Conservation (phyloP, 208 protist species). For the Porcisia deanei region DNA sequence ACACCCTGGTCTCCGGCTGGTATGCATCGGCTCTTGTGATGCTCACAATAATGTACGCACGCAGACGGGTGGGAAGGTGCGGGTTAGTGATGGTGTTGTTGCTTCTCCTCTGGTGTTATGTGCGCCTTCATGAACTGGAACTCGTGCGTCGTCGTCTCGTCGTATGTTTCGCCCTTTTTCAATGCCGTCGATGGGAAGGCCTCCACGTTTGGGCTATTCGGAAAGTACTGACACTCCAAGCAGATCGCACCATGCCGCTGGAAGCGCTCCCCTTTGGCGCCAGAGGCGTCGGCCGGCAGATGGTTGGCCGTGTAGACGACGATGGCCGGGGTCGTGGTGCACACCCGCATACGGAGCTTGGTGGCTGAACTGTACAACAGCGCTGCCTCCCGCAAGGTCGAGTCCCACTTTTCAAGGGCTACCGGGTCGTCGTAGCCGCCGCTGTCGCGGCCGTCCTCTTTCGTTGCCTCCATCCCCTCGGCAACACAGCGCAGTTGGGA, state of each 20-base stretch:
- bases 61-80: neutral
- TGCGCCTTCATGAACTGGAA: conserved; percentile 55
- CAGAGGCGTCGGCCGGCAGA: conserved; percentile 53
- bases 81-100: neutral
- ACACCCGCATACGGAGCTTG: conserved; percentile 61
- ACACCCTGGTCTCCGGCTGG: neutral
- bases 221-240: conserved; percentile 83
- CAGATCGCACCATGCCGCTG: conserved; percentile 60
- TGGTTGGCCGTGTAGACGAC: conserved; percentile 72
- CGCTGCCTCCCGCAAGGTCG: conserved; percentile 63
- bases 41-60: neutral
- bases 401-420: conserved; percentile 75
- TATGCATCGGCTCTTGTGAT: neutral
- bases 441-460: conserved; percentile 27
- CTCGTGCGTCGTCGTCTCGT: conserved; percentile 62
- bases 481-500: conserved; percentile 37
- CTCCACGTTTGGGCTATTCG: conserved; percentile 65
- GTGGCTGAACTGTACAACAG: conserved; percentile 64
- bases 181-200: conserved; percentile 65
- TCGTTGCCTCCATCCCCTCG: conserved; percentile 55
- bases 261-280: conserved; percentile 60
- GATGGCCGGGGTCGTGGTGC: conserved; percentile 67
- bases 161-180: conserved; percentile 64
- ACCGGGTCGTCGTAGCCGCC: conserved; percentile 79
- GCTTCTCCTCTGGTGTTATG: conserved; percentile 24